Percentiles rank a stretch among this genome's conserved stretches.
Evolutionary conservation across 352 stramenopile species (phyloP).

Genomic region (Phytophthora constricta): DNA sequence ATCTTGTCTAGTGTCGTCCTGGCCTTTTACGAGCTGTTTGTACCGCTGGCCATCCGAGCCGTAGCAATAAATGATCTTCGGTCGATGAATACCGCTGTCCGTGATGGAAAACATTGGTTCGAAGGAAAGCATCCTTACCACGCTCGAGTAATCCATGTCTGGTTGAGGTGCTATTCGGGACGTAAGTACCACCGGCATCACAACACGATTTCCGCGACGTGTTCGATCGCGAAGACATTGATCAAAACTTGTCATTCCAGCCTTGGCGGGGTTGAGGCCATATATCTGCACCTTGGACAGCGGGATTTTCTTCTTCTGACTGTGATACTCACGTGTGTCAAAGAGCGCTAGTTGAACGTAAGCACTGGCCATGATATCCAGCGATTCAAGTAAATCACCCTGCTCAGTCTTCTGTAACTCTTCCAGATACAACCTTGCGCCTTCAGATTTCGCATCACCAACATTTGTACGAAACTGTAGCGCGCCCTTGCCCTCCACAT

Average conservation of each 20-base stretch:
- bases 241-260: constrained; percentile 56
- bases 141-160: constrained; percentile 84
- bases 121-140: constrained; percentile 91
- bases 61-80: constrained; percentile 98
- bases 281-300: constrained; percentile 66
- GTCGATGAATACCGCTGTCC: constrained; percentile 94
- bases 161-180: constrained; percentile 62
- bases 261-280: constrained; percentile 32
- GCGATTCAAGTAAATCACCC: constrained; percentile 70
- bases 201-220: constrained; percentile 46
- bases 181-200: constrained; percentile 86
- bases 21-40: constrained; percentile 97
- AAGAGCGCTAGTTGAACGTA: constrained; percentile 87
- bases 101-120: constrained; percentile 93
- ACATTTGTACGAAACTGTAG: constrained; percentile 82
- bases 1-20: constrained; percentile 89
- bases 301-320: constrained; percentile 74
- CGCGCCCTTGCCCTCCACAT: constrained; percentile 85
- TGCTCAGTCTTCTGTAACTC: constrained; percentile 62
- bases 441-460: constrained; percentile 78
- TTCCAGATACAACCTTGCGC: constrained; percentile 64
- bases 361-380: constrained; percentile 73
- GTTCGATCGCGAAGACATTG: constrained; percentile 70
- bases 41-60: constrained; percentile 92
- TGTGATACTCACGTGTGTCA: constrained; percentile 80